These are phyloP conservation scores for Aspergillus aculeatinus DNA, from an alignment of 2,329 filamentous ascomycete genomes.

Conservation along the genomic window DNA sequence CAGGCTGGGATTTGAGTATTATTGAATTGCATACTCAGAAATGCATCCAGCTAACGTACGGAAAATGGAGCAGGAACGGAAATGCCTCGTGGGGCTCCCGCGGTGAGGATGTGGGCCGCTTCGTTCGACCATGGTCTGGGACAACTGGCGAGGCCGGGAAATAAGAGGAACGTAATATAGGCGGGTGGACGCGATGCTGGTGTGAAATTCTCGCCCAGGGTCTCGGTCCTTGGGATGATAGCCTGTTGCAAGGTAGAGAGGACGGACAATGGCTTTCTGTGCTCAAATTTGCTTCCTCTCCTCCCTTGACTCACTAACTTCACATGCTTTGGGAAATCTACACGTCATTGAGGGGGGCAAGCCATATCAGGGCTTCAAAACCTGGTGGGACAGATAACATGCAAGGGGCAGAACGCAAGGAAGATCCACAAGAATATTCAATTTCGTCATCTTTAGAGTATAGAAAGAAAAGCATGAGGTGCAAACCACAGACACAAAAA, in stretches of 20 bases:
- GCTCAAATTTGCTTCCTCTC: not conserved
- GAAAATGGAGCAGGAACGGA: not conserved
- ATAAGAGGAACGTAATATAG: not conserved
- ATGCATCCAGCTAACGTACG: too few relatives aligned
- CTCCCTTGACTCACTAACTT: not conserved
- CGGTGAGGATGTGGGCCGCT: not conserved
- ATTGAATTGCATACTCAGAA: too few relatives aligned
- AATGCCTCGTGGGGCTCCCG: constrained; percentile 9
- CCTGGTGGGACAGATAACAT: not conserved
- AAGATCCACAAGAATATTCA: constrained; percentile 7
- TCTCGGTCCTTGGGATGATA: not conserved
- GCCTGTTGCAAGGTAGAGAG: too few relatives aligned
- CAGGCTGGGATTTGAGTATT: too few relatives aligned
- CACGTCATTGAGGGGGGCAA: not conserved
- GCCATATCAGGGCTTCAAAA: not conserved
- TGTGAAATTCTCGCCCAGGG: not conserved
- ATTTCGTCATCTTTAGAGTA: constrained; percentile 21
- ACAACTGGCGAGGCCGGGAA: not conserved
- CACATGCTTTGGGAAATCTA: not conserved
- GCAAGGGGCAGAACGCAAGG: not conserved
- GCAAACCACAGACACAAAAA: constrained; percentile 18
- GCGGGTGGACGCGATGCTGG: not conserved
- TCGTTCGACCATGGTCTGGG: not conserved
- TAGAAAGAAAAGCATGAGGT: constrained; percentile 21
- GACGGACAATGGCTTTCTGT: not conserved